Evolutionary conservation across 441 rosid genomes (phyloP).

Genomic region (Kokia cookei): DNA sequence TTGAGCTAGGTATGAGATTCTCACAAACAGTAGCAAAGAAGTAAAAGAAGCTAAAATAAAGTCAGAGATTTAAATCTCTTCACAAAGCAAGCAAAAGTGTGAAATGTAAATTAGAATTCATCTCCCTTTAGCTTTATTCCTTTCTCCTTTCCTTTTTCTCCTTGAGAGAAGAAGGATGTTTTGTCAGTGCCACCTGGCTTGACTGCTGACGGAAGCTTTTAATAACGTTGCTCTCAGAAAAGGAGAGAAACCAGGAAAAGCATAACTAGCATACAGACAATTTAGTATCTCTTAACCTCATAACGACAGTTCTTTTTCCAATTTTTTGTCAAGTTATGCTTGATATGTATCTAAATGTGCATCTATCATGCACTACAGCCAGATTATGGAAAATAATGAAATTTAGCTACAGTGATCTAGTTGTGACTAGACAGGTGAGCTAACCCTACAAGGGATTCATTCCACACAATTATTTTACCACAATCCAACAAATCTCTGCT

Average conservation of each 20-base stretch:
- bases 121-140: background rate
- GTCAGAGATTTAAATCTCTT: background rate
- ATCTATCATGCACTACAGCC: background rate
- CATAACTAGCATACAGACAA: background rate
- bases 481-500: background rate
- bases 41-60: background rate
- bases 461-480: background rate
- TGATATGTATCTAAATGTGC: background rate
- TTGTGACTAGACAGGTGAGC: too few relatives aligned
- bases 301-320: background rate
- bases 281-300: background rate
- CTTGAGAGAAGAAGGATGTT: background rate
- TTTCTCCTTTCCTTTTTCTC: background rate
- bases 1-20: background rate
- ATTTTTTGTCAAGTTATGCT: background rate
- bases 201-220: background rate
- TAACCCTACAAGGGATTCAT: background rate
- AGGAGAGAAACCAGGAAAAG: background rate
- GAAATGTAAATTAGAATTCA: background rate
- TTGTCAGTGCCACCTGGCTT: background rate
- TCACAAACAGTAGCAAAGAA: background rate
- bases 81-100: background rate
- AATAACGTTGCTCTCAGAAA: background rate
- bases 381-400: background rate
- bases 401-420: background rate